Base-by-base conservation (phyloP, 768 basidiomycete genomes). In the Panellus pusillus region DNA sequence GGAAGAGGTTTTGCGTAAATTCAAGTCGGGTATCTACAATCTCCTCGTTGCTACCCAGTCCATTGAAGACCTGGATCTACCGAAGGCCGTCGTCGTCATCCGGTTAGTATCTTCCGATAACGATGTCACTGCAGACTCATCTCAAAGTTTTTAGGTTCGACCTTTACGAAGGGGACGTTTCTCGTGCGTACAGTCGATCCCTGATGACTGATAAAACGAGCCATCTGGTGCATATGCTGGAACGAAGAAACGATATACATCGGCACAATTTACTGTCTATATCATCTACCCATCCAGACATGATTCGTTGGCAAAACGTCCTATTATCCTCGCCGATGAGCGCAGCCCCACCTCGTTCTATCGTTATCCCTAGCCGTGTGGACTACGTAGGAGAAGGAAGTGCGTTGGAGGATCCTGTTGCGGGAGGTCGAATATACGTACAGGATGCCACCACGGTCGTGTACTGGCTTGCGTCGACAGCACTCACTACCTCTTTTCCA, bases 151-250 rank as follows among this genome's bases (percentile, higher is more conserved):
- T 36, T 35, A 88, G 86, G 27, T 87, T 77, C 60, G 79, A 87
- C 61, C 63, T 84, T 1, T 82, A 81, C 51, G 81, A 86, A 58
- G 82, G 84, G 56, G 81, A 82, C 47, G 63, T 86, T 6, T 84
- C 83, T 4, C 78, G 83, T 64, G 80, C 79, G 13, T 80, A 79
- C 61, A 70, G 76, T 40, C 80, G 79, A 28, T 75, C 79, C 28
- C 72, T 74, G 29, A 72, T 80, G 37, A 64, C 73, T 42, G 77
- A 77, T 8, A 68, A 73, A 38, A 72, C 76, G 51, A 76, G 81
- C 54, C 78, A 82, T 62, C 61, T 87, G 38, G 67, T 90, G 6
- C 78, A 87, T 63, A 79, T 91, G 79, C 74, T 78, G 18, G 82
- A 89, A 64, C 73, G 76, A 56, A 78, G 74, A 4, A 84, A 82